Base-by-base conservation (phyloP, 2,329 filamentous ascomycete genomes). In the Talaromyces islandicus region DNA sequence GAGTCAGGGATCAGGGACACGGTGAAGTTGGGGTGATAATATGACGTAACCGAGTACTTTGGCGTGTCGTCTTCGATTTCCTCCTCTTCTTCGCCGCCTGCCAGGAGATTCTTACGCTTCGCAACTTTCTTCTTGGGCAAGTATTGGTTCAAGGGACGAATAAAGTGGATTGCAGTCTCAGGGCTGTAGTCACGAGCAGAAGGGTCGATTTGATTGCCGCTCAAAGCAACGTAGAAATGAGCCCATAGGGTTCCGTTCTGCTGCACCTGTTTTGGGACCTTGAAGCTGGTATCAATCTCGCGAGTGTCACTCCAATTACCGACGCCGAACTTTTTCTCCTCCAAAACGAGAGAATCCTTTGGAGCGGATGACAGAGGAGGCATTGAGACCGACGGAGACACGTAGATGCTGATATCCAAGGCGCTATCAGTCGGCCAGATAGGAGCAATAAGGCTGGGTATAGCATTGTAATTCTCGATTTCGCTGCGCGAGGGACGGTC, bases 21-120 rank as follows among this genome's bases (percentile, higher is more conserved):
- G 56, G 90, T 95, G 67, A 95, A 88, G 75, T 99, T 99, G 7
- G 94, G 90, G 75, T 99, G 94, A 73, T 97, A 99, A 78, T 92
- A 96, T 58, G 88, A 95, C 52, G 84, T 86, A 64, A 96, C 85
- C 57, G 88, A 80, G n/a, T 90, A 87, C 0, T 87, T 87, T 5
- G 81, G 77, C 2, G 80, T 78, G 59, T 83, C 78, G 58, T 80
- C 78, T 46, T 82, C 80, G 7, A 81, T 79, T 14, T 77, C 75
- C 1, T 73, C 74, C 52, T 74, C 75, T 60, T 80, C 81, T 21
- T 84, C 84, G 2, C 70, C 71, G 43, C 78, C 77, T 55, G 82
- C 79, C 50, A 99, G 81, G 59, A 99, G 80, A 69, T 93, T 97
- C 69, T 92, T 88, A 24, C 89, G 91, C 83, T 97, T 97, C 67